Evolutionary conservation across 1,139 yeast genomes (phyloP).

Genomic region (Citeromyces hawaiiensis): DNA sequence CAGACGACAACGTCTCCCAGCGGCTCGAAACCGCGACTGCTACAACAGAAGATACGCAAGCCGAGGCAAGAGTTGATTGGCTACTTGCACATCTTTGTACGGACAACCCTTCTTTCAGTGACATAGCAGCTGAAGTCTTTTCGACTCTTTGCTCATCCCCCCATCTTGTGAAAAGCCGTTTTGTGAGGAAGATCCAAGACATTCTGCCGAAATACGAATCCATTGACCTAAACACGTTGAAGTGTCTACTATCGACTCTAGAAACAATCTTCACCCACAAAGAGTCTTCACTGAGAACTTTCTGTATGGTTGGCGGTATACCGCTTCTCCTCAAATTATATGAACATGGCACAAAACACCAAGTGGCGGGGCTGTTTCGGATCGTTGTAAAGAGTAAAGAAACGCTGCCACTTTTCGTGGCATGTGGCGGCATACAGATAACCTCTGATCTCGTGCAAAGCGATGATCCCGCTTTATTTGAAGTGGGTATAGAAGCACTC

Average conservation of each 20-base stretch:
- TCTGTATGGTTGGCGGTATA: slow-evolving; percentile 45
- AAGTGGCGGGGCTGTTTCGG: slow-evolving; percentile 29
- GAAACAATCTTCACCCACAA: slow-evolving; percentile 24
- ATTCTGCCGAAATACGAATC: not conserved
- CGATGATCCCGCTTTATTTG: slow-evolving; percentile 34
- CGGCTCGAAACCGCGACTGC: not conserved
- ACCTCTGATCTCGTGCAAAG: slow-evolving; percentile 40
- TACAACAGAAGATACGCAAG: not conserved
- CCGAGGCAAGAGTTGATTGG: not conserved
- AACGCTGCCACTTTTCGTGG: slow-evolving; percentile 27
- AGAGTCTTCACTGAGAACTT: slow-evolving; percentile 29
- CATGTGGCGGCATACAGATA: slow-evolving; percentile 44
- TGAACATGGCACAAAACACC: slow-evolving; percentile 2
- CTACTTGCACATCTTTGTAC: not conserved
- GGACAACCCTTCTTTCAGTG: not conserved
- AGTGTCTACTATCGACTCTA: slow-evolving; percentile 23
- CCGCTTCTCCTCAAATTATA: slow-evolving; percentile 15
- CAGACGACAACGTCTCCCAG: not conserved
- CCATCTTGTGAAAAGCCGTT: not conserved
- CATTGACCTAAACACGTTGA: not conserved
- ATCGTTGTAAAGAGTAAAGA: slow-evolving; percentile 29
- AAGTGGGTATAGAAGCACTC: slow-evolving; percentile 32
- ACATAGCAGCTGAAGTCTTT: not conserved
- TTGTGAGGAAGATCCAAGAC: not conserved
- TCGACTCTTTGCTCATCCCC: not conserved